Conservation (phyloP, 2,329 filamentous ascomycete genomes). For the Leptodontidium sp. region DNA sequence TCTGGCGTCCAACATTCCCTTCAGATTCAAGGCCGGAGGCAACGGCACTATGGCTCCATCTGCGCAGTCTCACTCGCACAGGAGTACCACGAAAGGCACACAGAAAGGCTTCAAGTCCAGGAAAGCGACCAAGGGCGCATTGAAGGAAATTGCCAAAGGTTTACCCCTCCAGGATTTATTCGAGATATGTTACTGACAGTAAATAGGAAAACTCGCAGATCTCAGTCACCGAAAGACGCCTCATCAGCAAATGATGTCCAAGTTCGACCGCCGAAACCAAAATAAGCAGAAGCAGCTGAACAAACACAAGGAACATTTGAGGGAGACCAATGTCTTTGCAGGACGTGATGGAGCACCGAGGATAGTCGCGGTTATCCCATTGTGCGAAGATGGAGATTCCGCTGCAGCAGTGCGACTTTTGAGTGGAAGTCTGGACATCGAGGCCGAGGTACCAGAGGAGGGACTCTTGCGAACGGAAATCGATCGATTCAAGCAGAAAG, state of each 20-base stretch:
- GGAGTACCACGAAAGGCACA: conserved; percentile 86
- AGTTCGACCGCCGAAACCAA: conserved; percentile 93
- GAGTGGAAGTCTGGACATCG: conserved; percentile 82
- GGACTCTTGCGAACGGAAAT: conserved; percentile 72
- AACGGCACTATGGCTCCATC: conserved; percentile 75
- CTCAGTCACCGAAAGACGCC: conserved; percentile 85
- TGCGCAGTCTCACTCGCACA: conserved; percentile 80
- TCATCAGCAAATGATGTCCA: conserved; percentile 97
- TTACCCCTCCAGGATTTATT: conserved; percentile 22
- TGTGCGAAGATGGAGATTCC: conserved; percentile 77
- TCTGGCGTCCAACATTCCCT: conserved; percentile 74
- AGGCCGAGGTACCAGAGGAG: conserved; percentile 66
- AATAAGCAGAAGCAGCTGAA: conserved; percentile 86
- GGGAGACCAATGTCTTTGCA: conserved; percentile 82
- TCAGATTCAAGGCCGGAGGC: conserved; percentile 84
- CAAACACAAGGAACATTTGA: conserved; percentile 84
- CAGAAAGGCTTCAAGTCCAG: conserved; percentile 94
- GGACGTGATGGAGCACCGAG: conserved; percentile 87
- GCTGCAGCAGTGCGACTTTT: conserved; percentile 72
- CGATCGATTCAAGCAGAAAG: conserved; percentile 92
- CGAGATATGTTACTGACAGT: conserved; percentile 28
- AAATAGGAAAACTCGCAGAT: conserved; percentile 76
- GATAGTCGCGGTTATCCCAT: conserved; percentile 86
- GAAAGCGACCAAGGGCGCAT: conserved; percentile 85
- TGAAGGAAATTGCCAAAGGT: conserved; percentile 90